phyloP scores from a whole-genome alignment of 495 filamentous ascomycete species.

The Chaetomium tenue region DNA sequence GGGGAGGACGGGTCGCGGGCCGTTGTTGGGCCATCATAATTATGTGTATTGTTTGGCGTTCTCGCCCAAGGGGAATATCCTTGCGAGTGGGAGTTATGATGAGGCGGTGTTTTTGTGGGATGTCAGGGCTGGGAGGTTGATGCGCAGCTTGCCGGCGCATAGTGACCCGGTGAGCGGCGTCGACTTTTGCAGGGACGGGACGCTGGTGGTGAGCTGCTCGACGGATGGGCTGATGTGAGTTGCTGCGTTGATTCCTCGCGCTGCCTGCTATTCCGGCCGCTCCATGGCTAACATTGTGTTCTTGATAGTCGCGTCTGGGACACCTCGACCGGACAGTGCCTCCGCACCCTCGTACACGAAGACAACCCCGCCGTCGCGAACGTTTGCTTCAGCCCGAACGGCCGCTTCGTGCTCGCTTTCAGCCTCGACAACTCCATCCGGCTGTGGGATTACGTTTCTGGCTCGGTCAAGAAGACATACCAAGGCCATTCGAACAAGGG shows the following conservation, averaged over 20 bases:
- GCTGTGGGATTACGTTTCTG: constrained; percentile 91
- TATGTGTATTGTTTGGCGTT: constrained; percentile 94
- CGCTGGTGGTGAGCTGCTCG: constrained; percentile 82
- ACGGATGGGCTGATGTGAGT: constrained; percentile 81
- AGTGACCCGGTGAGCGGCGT: constrained; percentile 92
- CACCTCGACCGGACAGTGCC: constrained; percentile 90
- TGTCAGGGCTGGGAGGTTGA: constrained; percentile 74
- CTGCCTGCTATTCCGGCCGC: not conserved
- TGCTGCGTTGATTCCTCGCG: not conserved
- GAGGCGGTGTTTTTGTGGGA: constrained; percentile 98
- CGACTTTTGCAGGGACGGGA: constrained; percentile 89
- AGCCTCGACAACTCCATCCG: constrained; percentile 86
- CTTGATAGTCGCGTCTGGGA: constrained; percentile 79
- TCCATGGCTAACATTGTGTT: constrained; percentile 11
- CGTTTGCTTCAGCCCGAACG: constrained; percentile 90
- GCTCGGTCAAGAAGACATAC: constrained; percentile 89
- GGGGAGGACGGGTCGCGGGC: constrained; percentile 40
- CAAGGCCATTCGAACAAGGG: constrained; percentile 85
- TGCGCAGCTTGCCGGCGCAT: constrained; percentile 90
- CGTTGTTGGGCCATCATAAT: constrained; percentile 86
- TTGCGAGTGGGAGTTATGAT: constrained; percentile 92
- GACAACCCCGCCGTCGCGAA: constrained; percentile 90
- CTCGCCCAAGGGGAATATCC: constrained; percentile 92
- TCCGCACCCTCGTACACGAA: constrained; percentile 91
- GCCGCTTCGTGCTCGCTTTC: constrained; percentile 86